Evolutionary conservation across 345 rosid genomes (phyloP).

Genomic region (Leavenworthia alabamica): DNA sequence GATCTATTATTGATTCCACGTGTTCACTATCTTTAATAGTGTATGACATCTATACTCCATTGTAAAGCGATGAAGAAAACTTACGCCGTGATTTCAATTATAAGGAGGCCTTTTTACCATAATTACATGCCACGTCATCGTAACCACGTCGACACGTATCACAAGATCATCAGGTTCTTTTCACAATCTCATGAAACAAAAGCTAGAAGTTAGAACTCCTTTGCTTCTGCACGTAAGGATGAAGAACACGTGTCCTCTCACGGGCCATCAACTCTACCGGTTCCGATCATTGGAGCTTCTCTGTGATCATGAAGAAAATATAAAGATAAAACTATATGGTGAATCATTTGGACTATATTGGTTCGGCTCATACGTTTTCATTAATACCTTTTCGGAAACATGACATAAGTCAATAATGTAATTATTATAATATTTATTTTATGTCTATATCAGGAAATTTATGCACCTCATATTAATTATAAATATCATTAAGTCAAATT

Average conservation of each 20-base stretch:
- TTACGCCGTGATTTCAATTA: conserved; percentile 33
- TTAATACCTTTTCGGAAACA: conserved; percentile 33
- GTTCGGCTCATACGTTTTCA: conserved; percentile 22
- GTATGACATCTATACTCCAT: conserved; percentile 6
- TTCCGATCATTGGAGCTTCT: background rate
- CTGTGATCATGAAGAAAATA: conserved; percentile 1
- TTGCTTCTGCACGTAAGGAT: conserved; percentile 18
- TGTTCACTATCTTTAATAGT: conserved; percentile 9
- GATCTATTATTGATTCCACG: conserved; percentile 25
- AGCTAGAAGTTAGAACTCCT: conserved; percentile 1
- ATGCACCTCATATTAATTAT: conserved; percentile 20
- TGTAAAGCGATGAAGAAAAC: conserved; percentile 12
- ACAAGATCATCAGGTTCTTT: background rate
- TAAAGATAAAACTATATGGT: conserved; percentile 10
- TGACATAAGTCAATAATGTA: conserved; percentile 29
- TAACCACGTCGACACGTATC: conserved; percentile 9
- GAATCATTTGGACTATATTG: too few species aligned
- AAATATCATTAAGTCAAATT: conserved; percentile 2
- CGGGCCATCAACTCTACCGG: conserved; percentile 2
- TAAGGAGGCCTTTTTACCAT: background rate
- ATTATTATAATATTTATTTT: background rate
- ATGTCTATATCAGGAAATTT: conserved; percentile 30
- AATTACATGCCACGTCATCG: conserved; percentile 12
- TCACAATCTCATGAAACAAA: conserved; percentile 9
- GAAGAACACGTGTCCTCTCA: conserved; percentile 6